A percentile compares a stretch with the other conserved stretches of the same genome.
Evolutionary conservation across 108 stramenopile genomes (phyloP).

Genomic region (Thalassiosira profunda): DNA sequence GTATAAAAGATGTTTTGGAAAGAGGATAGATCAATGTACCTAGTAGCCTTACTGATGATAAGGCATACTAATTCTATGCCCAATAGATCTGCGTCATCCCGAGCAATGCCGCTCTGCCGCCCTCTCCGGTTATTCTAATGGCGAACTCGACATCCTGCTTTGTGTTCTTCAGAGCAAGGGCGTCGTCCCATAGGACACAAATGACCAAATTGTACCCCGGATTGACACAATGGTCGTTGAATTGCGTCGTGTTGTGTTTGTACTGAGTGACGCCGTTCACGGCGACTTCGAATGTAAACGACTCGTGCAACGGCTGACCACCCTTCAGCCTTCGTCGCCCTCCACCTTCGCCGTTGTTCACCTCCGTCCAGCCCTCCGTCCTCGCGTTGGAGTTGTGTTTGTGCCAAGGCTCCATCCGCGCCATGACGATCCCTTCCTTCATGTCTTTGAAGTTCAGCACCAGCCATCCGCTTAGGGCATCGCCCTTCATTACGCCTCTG

Average conservation of each 20-base stretch:
- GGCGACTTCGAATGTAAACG: constrained; percentile 39
- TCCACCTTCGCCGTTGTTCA: constrained; percentile 26
- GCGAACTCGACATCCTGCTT: constrained; percentile 43
- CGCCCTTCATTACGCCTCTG: constrained; percentile 23
- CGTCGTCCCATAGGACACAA: constrained; percentile 26
- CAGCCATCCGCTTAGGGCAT: constrained; percentile 57
- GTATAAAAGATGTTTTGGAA: constrained; percentile 32
- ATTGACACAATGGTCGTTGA: not conserved
- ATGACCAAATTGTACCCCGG: constrained; percentile 29
- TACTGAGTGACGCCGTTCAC: constrained; percentile 39
- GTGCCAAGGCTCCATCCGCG: constrained; percentile 26
- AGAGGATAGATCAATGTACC: not conserved
- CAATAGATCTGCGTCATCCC: constrained; percentile 52
- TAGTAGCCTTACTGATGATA: not conserved
- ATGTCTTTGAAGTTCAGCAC: constrained; percentile 43
- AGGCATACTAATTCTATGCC: constrained; percentile 15
- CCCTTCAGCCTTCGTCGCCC: constrained; percentile 23
- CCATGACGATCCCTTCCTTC: constrained; percentile 55
- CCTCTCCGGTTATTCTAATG: constrained; percentile 38
- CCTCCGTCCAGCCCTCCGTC: constrained; percentile 38
- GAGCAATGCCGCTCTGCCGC: constrained; percentile 26
- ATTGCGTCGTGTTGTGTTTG: constrained; percentile 16
- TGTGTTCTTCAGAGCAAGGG: constrained; percentile 21
- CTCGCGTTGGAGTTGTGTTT: constrained; percentile 11
- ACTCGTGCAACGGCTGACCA: constrained; percentile 15